Conservation (phyloP, 2,329 filamentous ascomycete genomes). For the Neonectria hederae region DNA sequence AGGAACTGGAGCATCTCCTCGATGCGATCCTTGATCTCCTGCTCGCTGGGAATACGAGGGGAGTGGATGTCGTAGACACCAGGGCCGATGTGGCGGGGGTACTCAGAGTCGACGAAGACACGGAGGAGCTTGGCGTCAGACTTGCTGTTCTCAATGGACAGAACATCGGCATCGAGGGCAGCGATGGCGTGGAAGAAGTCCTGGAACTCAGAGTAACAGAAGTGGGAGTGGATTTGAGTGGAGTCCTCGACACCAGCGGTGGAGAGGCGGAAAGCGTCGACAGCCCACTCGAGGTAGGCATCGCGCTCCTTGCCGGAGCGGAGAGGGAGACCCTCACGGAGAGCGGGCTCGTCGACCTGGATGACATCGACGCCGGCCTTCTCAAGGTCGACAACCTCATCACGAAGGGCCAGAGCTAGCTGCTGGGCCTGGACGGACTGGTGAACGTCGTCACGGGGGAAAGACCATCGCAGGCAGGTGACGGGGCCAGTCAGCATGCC, state of each 20-base stretch:
- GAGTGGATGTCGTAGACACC: conserved; percentile 99
- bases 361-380: conserved; percentile 96
- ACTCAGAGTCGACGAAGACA: conserved; percentile 97
- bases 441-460: conserved; percentile 99
- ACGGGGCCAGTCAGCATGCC: conserved; percentile 99
- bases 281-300: conserved; percentile 96
- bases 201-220: conserved; percentile 99
- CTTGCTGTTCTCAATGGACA: conserved; percentile 99
- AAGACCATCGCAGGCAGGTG: conserved; percentile 99
- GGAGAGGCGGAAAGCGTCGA: conserved; percentile 96
- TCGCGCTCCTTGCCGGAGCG: conserved; percentile 93
- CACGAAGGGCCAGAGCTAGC: conserved; percentile 96
- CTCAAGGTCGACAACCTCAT: conserved; percentile 98
- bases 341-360: conserved; percentile 98
- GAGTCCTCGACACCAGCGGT: conserved; percentile 93
- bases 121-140: conserved; percentile 98
- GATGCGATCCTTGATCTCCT: conserved; percentile 98
- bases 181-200: conserved; percentile 99
- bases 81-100: conserved; percentile 97
- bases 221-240: conserved; percentile 99
- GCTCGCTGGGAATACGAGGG: conserved; percentile 93
- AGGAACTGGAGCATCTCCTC: conserved; percentile 98
- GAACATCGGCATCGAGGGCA: conserved; percentile 95
- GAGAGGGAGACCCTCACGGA: conserved; percentile 98
- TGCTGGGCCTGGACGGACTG: conserved; percentile 99